Conservation (phyloP, 2,329 filamentous ascomycete species). For the Scedosporium boydii region DNA sequence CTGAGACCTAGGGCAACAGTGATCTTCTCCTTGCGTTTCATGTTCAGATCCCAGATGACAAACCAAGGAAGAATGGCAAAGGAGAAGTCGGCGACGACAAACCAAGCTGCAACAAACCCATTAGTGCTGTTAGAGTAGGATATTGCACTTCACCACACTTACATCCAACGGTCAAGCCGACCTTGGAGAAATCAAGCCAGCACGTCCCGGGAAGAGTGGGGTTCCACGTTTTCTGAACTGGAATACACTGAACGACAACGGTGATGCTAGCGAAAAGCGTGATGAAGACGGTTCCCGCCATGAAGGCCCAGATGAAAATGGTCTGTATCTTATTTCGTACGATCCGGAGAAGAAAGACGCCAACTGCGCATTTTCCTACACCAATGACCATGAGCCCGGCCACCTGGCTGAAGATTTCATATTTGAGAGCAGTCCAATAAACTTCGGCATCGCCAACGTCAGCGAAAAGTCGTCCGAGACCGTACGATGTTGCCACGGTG, state of each 20-base stretch:
- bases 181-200: conserved; percentile 13
- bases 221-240: conserved; percentile 13
- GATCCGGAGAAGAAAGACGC: conserved; percentile 14
- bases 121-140: not conserved
- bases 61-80: conserved; percentile 33
- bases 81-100: conserved; percentile 21
- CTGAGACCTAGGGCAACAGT: conserved; percentile 32
- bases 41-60: conserved; percentile 32
- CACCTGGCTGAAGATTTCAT: not conserved
- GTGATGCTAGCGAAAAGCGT: conserved; percentile 12
- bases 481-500: not conserved
- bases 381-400: conserved; percentile 12
- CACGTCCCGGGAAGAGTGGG: conserved; percentile 12
- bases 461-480: not conserved
- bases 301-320: conserved; percentile 14
- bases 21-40: conserved; percentile 34
- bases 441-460: not conserved
- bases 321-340: conserved; percentile 13
- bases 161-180: conserved; percentile 6
- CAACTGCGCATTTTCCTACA: conserved; percentile 9
- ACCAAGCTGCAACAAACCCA: not conserved
- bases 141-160: not conserved
- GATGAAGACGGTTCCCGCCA: conserved; percentile 13
- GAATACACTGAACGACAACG: conserved; percentile 14
- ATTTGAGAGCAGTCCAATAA: not conserved